Percentiles rank a stretch among this genome's conserved stretches.
phyloP scores from a whole-genome alignment of 495 filamentous ascomycete species.

The Xylaria sp. region DNA sequence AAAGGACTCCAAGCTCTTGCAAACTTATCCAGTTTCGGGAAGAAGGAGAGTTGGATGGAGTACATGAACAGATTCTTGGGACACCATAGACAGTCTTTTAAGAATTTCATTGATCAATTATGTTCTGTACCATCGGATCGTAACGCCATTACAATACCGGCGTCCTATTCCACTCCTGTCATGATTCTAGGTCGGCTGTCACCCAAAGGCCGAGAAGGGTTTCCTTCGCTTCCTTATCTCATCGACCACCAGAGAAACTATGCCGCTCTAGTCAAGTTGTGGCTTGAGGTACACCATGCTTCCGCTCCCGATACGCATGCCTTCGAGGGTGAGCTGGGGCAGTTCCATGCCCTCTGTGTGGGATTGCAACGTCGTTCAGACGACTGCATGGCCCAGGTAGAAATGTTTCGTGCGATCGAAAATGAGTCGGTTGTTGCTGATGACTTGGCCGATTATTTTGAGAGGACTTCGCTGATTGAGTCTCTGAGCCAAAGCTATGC shows the following conservation, averaged over 20 bases:
- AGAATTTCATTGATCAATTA: conserved; percentile 83
- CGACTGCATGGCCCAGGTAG: conserved; percentile 67
- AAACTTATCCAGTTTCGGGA: conserved; percentile 91
- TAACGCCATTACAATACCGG: conserved; percentile 69
- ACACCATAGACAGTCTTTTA: conserved; percentile 74
- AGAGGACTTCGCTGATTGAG: conserved; percentile 64
- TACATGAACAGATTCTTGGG: conserved; percentile 87
- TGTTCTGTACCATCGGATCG: conserved; percentile 81
- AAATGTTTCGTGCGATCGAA: conserved; percentile 56
- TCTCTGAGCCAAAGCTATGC: conserved; percentile 43
- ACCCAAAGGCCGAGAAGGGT: conserved; percentile 85
- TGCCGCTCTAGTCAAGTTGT: conserved; percentile 85
- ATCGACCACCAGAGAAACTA: conserved; percentile 91
- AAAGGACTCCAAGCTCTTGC: conserved; percentile 96
- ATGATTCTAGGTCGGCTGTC: conserved; percentile 88
- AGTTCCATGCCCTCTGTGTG: conserved; percentile 79
- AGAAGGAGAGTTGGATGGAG: conserved; percentile 98
- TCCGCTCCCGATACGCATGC: conserved; percentile 50
- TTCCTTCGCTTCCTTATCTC: conserved; percentile 91
- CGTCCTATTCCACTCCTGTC: conserved; percentile 90
- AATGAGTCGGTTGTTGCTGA: conserved; percentile 70
- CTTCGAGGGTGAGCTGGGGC: conserved; percentile 67
- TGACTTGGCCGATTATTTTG: conserved; percentile 77
- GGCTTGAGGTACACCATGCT: conserved; percentile 70
- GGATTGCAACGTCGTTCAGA: conserved; percentile 74